Percentiles rank a stretch among this genome's conserved stretches.
These are phyloP conservation scores for Suhomyces maxii DNA, from an alignment of 1,139 yeast genomes.

Conservation along the genomic window DNA sequence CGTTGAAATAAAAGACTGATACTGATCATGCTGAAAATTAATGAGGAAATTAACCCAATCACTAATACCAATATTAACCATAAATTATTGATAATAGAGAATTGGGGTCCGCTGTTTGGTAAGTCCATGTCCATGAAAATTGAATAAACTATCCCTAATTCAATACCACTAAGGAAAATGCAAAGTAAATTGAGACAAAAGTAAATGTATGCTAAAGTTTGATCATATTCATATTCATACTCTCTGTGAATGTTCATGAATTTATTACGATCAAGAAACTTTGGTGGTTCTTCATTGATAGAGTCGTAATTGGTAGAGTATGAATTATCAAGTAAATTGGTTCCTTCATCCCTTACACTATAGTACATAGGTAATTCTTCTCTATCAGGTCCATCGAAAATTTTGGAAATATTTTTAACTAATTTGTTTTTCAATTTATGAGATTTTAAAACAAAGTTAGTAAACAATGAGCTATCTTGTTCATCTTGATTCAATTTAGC, in stretches of 20 bases:
- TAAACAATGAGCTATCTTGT: slow-evolving; percentile 16
- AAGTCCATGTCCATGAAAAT: slow-evolving; percentile 25
- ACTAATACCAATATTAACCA: slow-evolving; percentile 35
- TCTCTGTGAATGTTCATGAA: slow-evolving; percentile 19
- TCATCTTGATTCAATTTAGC: slow-evolving; percentile 18
- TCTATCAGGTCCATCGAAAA: slow-evolving; percentile 1
- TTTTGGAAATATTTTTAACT: slow-evolving; percentile 4
- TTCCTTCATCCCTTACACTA: slow-evolving; percentile 3
- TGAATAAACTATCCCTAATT: slow-evolving; percentile 44
- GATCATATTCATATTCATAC: slow-evolving; percentile 38
- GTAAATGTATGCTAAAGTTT: slow-evolving; percentile 38
- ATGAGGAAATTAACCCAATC: slow-evolving; percentile 35
- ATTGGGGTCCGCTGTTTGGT: slow-evolving; percentile 17
- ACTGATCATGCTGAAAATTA: slow-evolving; percentile 35
- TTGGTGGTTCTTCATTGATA: slow-evolving; percentile 33
- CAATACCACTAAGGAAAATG: slow-evolving; percentile 43
- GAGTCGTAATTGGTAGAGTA: slow-evolving; percentile 28
- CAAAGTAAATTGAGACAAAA: slow-evolving; percentile 38
- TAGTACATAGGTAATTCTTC: slow-evolving; percentile 1
- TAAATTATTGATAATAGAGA: slow-evolving; percentile 32
- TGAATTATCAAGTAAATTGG: slow-evolving; percentile 2
- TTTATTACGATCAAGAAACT: slow-evolving; percentile 15
- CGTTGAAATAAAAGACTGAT: slow-evolving; percentile 33
- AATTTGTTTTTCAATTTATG: slow-evolving; percentile 20
- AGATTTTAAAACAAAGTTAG: slow-evolving; percentile 18